A percentile compares a stretch with the other conserved stretches of the same genome.
phyloP scores from a whole-genome alignment of 441 rosid species.

The Erysimum cheiri region DNA sequence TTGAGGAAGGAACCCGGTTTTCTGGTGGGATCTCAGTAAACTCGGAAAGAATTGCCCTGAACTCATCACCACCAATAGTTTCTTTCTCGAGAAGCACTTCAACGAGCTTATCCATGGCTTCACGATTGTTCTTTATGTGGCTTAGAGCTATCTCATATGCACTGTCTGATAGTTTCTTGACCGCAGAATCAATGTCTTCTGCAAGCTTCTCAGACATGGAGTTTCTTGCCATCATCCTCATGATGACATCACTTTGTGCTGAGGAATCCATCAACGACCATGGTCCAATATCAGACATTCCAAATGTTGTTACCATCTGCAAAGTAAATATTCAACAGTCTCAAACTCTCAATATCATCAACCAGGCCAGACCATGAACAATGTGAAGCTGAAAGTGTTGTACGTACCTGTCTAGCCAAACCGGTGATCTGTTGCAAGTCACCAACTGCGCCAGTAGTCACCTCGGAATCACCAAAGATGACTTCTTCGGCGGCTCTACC shows the following conservation, averaged over 20 bases:
- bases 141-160: conserved; percentile 81
- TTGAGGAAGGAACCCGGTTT: conserved; percentile 61
- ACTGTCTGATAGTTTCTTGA: conserved; percentile 79
- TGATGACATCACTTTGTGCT: conserved; percentile 83
- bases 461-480: conserved; percentile 86
- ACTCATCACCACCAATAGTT: conserved; percentile 85
- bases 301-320: conserved; percentile 96
- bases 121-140: conserved; percentile 88
- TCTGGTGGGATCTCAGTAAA: conserved; percentile 86
- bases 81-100: conserved; percentile 95
- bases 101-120: conserved; percentile 92
- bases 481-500: conserved; percentile 94
- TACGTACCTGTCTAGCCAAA: conserved; percentile 57
- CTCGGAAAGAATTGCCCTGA: conserved; percentile 89
- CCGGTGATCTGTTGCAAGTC: conserved; percentile 80
- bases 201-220: conserved; percentile 99
- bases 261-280: conserved; percentile 94
- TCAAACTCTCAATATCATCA: conserved; percentile 23
- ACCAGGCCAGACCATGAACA: no score
- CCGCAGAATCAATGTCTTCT: conserved; percentile 81
- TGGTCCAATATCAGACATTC: conserved; percentile 98
- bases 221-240: conserved; percentile 99
- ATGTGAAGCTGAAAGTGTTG: conserved; percentile 2
- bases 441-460: conserved; percentile 79
- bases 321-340: conserved; percentile 4